These are phyloP conservation scores for Hanseniaspora guilliermondii DNA, from an alignment of 805 yeast genomes.

Conservation along the genomic window DNA sequence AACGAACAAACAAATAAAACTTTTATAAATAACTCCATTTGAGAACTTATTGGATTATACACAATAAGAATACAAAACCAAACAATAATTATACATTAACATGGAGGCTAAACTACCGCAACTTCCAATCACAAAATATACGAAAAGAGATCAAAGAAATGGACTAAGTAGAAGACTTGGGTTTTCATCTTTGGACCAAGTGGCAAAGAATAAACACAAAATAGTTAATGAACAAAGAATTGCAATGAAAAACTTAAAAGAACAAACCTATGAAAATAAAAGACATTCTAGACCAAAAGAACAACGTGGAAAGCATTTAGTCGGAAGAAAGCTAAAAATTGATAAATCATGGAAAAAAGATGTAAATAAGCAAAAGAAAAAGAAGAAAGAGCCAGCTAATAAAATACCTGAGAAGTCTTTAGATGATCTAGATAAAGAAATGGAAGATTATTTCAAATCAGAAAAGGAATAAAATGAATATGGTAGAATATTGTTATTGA, in stretches of 20 bases:
- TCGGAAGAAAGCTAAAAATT: background rate
- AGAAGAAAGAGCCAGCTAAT: background rate
- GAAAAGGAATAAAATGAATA: slow-evolving; percentile 11
- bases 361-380: background rate
- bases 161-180: slow-evolving; percentile 13
- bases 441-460: slow-evolving; percentile 25
- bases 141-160: slow-evolving; percentile 7
- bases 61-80: background rate
- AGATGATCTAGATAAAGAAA: slow-evolving; percentile 25
- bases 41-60: too few relatives aligned
- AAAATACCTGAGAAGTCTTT: slow-evolving; percentile 13
- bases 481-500: background rate
- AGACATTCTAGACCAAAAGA: background rate
- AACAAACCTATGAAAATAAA: background rate
- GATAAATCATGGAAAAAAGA: slow-evolving; percentile 1
- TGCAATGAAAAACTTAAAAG: background rate
- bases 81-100: background rate
- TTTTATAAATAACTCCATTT: too few relatives aligned
- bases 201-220: slow-evolving; percentile 5
- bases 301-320: slow-evolving; percentile 1
- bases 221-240: slow-evolving; percentile 7
- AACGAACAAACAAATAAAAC: too few relatives aligned
- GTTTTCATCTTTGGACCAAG: slow-evolving; percentile 2
- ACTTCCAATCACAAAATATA: background rate
- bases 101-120: background rate